Percentiles rank a stretch among this genome's conserved stretches.
Evolutionary conservation across 192 early-diverging fungal species (phyloP).

Genomic region (Coemansia sp.): DNA sequence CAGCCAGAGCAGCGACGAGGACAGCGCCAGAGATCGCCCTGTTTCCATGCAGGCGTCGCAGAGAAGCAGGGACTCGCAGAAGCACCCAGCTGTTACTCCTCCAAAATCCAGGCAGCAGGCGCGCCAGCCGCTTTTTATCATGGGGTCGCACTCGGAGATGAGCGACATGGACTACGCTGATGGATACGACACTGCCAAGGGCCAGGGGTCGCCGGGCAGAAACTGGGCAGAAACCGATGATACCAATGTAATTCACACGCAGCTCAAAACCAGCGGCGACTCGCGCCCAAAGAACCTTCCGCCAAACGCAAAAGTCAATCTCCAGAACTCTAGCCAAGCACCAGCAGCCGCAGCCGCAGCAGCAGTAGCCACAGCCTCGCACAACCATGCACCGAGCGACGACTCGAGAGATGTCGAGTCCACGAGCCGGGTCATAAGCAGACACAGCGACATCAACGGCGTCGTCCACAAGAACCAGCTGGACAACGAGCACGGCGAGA

Average conservation of each 20-base stretch:
- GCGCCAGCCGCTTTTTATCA: conserved; percentile 47
- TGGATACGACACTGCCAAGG: conserved; percentile 2
- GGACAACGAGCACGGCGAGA: background rate
- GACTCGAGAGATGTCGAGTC: too few species aligned
- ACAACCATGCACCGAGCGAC: too few species aligned
- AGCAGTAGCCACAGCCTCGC: too few species aligned
- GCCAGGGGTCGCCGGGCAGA: background rate
- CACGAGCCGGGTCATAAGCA: too few species aligned
- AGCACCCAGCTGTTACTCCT: background rate
- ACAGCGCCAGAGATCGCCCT: background rate
- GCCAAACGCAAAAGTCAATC: conserved; percentile 3
- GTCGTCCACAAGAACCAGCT: background rate
- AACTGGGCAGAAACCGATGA: background rate
- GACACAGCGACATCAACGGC: background rate
- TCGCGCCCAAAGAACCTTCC: background rate
- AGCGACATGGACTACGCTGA: conserved; percentile 42
- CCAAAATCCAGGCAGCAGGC: conserved; percentile 1
- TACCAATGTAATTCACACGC: background rate
- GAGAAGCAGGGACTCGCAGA: background rate
- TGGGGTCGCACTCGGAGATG: conserved; percentile 50
- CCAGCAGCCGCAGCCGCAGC: too few species aligned
- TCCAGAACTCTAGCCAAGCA: background rate
- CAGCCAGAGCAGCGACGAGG: background rate
- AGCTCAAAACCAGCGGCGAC: background rate
- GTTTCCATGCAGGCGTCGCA: background rate